Base-by-base conservation (phyloP, 192 early-diverging fungal species). In the Jimgerdemannia lactiflua region DNA sequence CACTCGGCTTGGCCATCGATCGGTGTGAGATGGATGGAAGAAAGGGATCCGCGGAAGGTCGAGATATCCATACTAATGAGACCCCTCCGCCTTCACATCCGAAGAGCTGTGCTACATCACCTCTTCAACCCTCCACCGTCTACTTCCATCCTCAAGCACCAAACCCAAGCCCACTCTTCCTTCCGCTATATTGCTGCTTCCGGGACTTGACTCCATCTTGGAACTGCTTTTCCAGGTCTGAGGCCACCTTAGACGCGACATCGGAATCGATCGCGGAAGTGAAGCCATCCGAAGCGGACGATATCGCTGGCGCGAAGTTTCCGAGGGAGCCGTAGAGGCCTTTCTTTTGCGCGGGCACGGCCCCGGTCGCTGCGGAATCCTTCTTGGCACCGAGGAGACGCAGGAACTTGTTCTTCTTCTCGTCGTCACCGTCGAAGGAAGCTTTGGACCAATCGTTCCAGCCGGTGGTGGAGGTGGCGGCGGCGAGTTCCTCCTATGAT, bases 401-500 rank as follows among this genome's bases (percentile, higher is more conserved):
- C 74, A 91, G 72, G 73, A 91, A 91, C 74, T 91, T 91, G 77
- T 86, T 79, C 75, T 89, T 88, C 39, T 87, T 83, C 43, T 79
- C 82, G 14, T 82, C 79, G 68, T 89, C 81, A 39, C 84, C 86
- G 8, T 82, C 83, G 74, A 91, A 88, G 18, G 84, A 82, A 0
- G 90, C 90, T 71, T 87, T 80, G 18, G 71, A 79, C 90, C 90
- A 91, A 70, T 91, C 86, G 65, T 90, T 91, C 90, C 90, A 91
- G 18, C 84, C 75, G 70, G 44, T 54, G 40, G 29, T 41, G 63
- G 65, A 40, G 42, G 78, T 19, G 42, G 75, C 42, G 29, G 77
- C 49, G 39, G 75, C 67, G 42, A 69, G 39, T 10, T 70, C 59
- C 54, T 66, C 66, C 77, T 78, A 68, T 65, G 63, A 39, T 64